Percentiles rank a stretch among this genome's conserved stretches.
These are phyloP conservation scores for Luffa aegyptiaca DNA, from an alignment of 306 rosid species.

Conservation along the genomic window DNA sequence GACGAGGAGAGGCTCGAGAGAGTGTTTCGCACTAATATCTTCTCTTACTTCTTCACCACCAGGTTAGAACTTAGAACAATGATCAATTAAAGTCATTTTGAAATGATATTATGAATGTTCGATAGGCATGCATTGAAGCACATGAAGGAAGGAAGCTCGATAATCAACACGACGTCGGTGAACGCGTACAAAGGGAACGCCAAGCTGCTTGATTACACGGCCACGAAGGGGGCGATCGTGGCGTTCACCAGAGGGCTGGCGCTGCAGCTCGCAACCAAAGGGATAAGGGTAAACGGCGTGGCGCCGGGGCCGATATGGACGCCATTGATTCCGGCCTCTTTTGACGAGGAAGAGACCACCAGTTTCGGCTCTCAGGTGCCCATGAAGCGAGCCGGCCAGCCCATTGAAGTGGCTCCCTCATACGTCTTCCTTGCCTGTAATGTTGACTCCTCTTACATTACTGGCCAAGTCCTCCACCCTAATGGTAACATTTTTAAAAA, in stretches of 20 bases:
- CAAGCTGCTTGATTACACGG: slow-evolving; percentile 25
- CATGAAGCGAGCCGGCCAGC: slow-evolving; percentile 45
- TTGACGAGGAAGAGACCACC: slow-evolving; percentile 25
- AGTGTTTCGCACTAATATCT: slow-evolving; percentile 72
- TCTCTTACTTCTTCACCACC: slow-evolving; percentile 50
- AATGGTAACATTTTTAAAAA: not conserved
- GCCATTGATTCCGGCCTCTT: slow-evolving; percentile 35
- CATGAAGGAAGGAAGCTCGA: slow-evolving; percentile 48
- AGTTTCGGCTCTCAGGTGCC: slow-evolving; percentile 34
- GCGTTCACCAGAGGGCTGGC: slow-evolving; percentile 40
- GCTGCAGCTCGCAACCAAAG: slow-evolving; percentile 27
- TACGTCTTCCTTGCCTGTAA: slow-evolving; percentile 41
- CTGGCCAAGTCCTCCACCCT: slow-evolving; percentile 17
- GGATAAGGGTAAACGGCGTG: slow-evolving; percentile 54
- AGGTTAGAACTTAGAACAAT: slow-evolving; percentile 19
- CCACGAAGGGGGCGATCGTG: slow-evolving; percentile 47
- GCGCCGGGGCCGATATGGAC: slow-evolving; percentile 65
- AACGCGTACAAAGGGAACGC: slow-evolving; percentile 34
- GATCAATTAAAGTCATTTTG: no score
- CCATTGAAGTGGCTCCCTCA: slow-evolving; percentile 44
- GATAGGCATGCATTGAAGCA: slow-evolving; percentile 51
- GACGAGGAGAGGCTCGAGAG: slow-evolving; percentile 49
- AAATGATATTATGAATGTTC: no score
- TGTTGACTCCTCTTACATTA: slow-evolving; percentile 40
- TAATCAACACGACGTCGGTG: slow-evolving; percentile 48